These are phyloP conservation scores for Takashimella koratensis DNA, from an alignment of 1,284 basidiomycete genomes.

Conservation along the genomic window DNA sequence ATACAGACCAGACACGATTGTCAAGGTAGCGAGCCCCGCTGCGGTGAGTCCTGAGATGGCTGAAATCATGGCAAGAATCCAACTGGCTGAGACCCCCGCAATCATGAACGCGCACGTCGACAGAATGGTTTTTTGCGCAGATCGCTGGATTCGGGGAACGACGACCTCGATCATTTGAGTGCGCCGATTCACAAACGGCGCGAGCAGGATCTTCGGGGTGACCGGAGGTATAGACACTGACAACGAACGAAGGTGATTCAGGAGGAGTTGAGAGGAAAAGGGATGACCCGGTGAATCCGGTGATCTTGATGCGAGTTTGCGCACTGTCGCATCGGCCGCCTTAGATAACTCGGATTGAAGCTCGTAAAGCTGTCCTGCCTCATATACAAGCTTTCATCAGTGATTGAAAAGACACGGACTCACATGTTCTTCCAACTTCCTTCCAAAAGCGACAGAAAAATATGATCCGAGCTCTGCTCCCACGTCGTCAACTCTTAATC, in stretches of 20 bases:
- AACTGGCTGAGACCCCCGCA: conserved; percentile 50
- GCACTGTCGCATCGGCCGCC: conserved; percentile 49
- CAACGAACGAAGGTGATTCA: conserved; percentile 59
- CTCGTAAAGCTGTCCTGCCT: conserved; percentile 63
- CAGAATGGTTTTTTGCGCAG: conserved; percentile 62
- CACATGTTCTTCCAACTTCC: conserved; percentile 64
- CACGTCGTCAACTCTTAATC: conserved; percentile 65
- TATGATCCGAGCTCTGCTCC: conserved; percentile 57
- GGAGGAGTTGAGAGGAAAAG: conserved; percentile 63
- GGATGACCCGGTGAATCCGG: conserved; percentile 48
- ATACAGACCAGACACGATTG: conserved; percentile 56
- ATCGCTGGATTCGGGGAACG: conserved; percentile 61
- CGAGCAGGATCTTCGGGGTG: conserved; percentile 55
- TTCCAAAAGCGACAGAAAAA: conserved; percentile 60
- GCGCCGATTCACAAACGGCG: conserved; percentile 58
- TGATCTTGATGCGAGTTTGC: conserved; percentile 18
- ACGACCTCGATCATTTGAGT: conserved; percentile 58
- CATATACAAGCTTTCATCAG: conserved; percentile 59
- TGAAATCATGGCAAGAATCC: conserved; percentile 28
- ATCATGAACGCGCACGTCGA: conserved; percentile 46
- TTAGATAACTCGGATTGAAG: conserved; percentile 55
- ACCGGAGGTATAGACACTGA: conserved; percentile 56
- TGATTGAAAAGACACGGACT: conserved; percentile 15
- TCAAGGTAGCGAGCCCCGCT: conserved; percentile 60
- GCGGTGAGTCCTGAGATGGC: conserved; percentile 52